Evolutionary conservation across 2,329 filamentous ascomycete genomes (phyloP), one percentile per base, ranked within the genome.

Genomic region (Talaromyces piceae): DNA sequence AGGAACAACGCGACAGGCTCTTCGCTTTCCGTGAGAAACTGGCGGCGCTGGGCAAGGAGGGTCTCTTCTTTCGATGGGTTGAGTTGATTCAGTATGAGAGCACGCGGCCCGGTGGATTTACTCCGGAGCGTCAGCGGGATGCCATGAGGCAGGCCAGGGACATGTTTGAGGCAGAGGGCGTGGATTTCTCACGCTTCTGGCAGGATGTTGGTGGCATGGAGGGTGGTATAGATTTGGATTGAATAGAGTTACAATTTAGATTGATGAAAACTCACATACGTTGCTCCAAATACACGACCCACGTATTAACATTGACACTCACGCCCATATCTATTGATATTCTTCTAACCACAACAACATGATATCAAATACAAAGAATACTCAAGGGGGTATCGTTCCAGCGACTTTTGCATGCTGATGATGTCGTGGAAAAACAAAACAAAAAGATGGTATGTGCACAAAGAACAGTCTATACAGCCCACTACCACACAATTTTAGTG

Each of bases 11-110:
- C 2, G 80, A 83, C 56, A 88, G 93, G 69, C 84, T 96, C 7
- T 80, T 93, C 56, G 78, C 79, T 2, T 94, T 96, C 66, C 84
- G 88, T 60, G 86, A 93, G 41, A 82, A 83, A 18, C 76, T 96
- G 59, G 77, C 80, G 1, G 77, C 77, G 2, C 76, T 93, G 68
- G 89, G 86, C 41, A 95, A 95, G 70, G 91, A 95, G 67, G 83
- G 86, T 57, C 68, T 96, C 49, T 96, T 96, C 72, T 95, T 87
- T 72, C 82, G 86, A 50, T 95, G 90, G 89, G 87, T 95, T 45
- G 91, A 96, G 73, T 79, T 94, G 63, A 83, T 96, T 46, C 90
- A 96, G 70, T 94, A 83, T 62, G 90, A 95, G 70, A 85, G 87
- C 39, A 85, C 83, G 30, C 79, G 80, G 58, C 87, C 89, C 0